Conservation (phyloP, 495 filamentous ascomycete genomes). For the Xylaria sp. region DNA sequence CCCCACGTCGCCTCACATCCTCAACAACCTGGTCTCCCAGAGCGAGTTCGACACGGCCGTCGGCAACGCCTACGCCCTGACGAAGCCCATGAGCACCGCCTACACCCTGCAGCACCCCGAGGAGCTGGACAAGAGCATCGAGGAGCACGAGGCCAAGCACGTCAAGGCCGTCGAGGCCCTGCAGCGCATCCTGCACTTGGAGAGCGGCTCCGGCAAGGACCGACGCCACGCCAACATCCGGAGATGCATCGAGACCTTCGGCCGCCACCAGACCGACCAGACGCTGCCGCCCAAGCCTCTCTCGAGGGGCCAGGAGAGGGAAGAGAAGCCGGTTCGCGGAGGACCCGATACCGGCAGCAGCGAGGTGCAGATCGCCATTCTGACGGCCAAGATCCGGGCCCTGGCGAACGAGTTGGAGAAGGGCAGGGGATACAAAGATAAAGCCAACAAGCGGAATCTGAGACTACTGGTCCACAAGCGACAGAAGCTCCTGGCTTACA, state of each 20-base stretch:
- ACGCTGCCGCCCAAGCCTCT: conserved; percentile 62
- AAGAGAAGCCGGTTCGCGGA: conserved; percentile 68
- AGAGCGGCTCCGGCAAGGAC: conserved; percentile 77
- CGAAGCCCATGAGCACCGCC: too few species aligned
- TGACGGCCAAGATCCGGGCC: conserved; percentile 91
- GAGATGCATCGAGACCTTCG: conserved; percentile 85
- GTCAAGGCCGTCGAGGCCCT: conserved; percentile 69
- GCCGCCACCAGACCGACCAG: conserved; percentile 86
- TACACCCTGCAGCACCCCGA: too few species aligned
- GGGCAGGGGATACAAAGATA: conserved; percentile 69
- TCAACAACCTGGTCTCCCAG: conserved; percentile 77
- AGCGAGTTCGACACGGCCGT: conserved; percentile 70
- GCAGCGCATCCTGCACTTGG: conserved; percentile 74
- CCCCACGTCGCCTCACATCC: conserved; percentile 56
- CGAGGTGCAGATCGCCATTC: conserved; percentile 96
- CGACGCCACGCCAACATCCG: conserved; percentile 78
- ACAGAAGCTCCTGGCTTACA: conserved; percentile 84
- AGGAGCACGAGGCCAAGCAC: conserved; percentile 54
- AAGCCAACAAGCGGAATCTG: conserved; percentile 92
- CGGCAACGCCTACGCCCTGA: conserved; percentile 66
- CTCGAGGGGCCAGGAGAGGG: conserved; percentile 45
- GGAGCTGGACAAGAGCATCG: conserved; percentile 46
- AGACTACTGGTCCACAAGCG: conserved; percentile 83
- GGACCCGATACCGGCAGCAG: conserved; percentile 91
- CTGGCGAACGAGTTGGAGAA: conserved; percentile 68